Conservation (phyloP, 768 basidiomycete species). For the Terana coerulea region DNA sequence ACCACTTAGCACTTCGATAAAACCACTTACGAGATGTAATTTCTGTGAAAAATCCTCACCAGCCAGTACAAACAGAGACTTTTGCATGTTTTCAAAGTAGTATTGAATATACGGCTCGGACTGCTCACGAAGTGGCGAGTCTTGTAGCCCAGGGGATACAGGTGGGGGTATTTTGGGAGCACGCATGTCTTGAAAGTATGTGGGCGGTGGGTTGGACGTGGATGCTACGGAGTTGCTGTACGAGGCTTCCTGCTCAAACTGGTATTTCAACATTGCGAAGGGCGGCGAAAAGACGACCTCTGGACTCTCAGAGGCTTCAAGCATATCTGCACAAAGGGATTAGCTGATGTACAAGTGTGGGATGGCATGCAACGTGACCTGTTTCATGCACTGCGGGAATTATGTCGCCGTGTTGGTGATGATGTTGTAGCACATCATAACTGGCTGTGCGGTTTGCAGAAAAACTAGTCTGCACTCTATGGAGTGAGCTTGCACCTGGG, state of each 20-base stretch:
- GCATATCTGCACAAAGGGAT: background rate
- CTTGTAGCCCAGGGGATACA: conserved; percentile 29
- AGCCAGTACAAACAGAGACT: conserved; percentile 62
- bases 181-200: too few species aligned
- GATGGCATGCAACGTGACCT: conserved; percentile 1
- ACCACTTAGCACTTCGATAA: background rate
- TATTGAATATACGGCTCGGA: conserved; percentile 53
- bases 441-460: background rate
- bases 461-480: background rate
- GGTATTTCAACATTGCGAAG: conserved; percentile 13
- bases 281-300: conserved; percentile 11
- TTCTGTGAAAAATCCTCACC: conserved; percentile 58
- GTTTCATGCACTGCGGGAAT: conserved; percentile 9
- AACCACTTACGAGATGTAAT: conserved; percentile 55
- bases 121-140: conserved; percentile 31
- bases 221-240: background rate
- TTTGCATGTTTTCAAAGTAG: conserved; percentile 70
- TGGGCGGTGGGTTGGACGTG: background rate
- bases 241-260: background rate
- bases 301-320: background rate
- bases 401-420: background rate
- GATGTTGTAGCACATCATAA: background rate
- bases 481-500: conserved; percentile 7
- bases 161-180: conserved; percentile 12
- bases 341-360: background rate